Evolutionary conservation across 2,329 filamentous ascomycete species (phyloP), one percentile per base, ranked within the genome.

Genomic region (Graphium sp.): DNA sequence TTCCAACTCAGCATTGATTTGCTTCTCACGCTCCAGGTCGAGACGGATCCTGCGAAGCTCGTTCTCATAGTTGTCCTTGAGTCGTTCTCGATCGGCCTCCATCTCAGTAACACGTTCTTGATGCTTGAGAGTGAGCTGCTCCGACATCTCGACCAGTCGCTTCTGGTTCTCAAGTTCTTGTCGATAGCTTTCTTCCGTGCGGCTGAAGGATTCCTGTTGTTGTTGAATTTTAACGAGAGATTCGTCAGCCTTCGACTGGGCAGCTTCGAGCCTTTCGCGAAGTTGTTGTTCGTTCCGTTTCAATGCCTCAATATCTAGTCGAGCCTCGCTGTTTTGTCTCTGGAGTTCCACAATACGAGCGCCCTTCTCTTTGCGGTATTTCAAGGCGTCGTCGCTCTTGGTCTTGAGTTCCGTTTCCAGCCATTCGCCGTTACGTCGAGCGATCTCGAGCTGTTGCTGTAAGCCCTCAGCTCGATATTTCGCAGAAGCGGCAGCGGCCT

Each of bases 331-430:
- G 39, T 87, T 80, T 35, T 79, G 71, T 30, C 84, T 79, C 50
- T 94, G 81, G 17, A 98, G 68, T 43, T 91, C 81, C 7, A 84
- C 70, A 40, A 95, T 82, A 22, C 81, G 78, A 2, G 83, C 76
- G 36, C 81, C 81, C 62, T 94, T 95, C 47, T 98, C 89, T 47
- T 93, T 95, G 37, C 89, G 74, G 52, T 80, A 87, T 45, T 85
- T 93, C 39, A 87, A 68, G 26, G 83, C 74, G 47, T 98, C 89
- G 7, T 75, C 70, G 35, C 70, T 76, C 55, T 93, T 92, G 1
- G 81, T 85, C 57, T 92, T 87, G 14, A 95, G 66, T 50, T 98
- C 89, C 23, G 66, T 74, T 45, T 94, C 83, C 32, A 89, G 77
- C 80, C 84, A 98, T 41, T 95, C 87, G 38, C 82, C 81, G 55